Conservation (phyloP, 768 basidiomycete genomes). For the Lactarius akahatsu region DNA sequence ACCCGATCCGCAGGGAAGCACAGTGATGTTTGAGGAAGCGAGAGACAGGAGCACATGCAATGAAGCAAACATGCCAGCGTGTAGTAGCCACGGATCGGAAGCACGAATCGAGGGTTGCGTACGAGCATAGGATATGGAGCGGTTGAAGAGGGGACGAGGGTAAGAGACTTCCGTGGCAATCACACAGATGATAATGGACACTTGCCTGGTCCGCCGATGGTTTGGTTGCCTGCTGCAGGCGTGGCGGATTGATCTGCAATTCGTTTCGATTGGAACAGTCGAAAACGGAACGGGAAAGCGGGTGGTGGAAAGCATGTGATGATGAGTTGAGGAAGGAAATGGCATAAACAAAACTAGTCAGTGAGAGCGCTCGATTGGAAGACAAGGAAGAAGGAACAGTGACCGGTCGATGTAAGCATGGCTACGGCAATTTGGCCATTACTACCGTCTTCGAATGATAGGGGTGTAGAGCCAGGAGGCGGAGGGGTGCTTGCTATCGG, state of each 20-base stretch:
- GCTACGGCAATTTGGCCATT: conserved; percentile 1
- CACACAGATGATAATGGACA: conserved; percentile 24
- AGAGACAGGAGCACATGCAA: conserved; percentile 7
- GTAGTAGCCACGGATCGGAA: conserved; percentile 25
- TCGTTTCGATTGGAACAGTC: conserved; percentile 22
- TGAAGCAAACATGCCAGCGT: conserved; percentile 22
- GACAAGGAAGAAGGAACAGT: conserved; percentile 17
- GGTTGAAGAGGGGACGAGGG: conserved; percentile 27
- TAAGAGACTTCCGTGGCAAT: conserved; percentile 27
- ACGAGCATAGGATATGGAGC: conserved; percentile 11
- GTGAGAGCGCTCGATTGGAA: conserved; percentile 9
- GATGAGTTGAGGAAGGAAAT: conserved; percentile 14
- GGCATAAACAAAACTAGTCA: conserved; percentile 23
- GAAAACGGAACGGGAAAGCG: conserved; percentile 15
- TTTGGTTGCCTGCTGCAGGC: conserved; percentile 18
- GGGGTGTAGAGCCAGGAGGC: conserved; percentile 18
- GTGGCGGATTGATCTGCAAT: conserved; percentile 28
- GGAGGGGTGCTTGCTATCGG: conserved; percentile 24
- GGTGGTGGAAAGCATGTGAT: conserved; percentile 21
- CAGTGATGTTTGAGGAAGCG: conserved; percentile 12
- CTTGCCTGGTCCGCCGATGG: conserved; percentile 27
- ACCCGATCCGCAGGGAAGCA: conserved; percentile 24
- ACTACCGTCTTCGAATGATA: conserved; percentile 14
- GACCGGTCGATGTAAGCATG: conserved; percentile 19
- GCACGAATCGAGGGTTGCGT: conserved; percentile 24